Evolutionary conservation across 2,329 filamentous ascomycete species (phyloP), one percentile per base, ranked within the genome.

Genomic region (Ilyonectria destructans): DNA sequence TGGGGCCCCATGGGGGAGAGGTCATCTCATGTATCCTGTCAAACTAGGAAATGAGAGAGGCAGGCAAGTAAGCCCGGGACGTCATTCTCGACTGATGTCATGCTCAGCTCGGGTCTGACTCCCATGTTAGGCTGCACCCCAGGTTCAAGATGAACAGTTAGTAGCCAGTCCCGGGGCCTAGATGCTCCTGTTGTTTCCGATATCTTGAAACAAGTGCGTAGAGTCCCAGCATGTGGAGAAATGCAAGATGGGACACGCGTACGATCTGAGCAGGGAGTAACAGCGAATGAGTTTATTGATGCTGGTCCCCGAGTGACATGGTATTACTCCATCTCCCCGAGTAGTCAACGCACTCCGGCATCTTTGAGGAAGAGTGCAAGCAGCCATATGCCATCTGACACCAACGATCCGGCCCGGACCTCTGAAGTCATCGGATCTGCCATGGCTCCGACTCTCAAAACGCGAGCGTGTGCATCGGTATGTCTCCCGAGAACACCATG

Each of bases 61-160:
- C 17, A 58, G 51, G 43, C 49, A 35, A 49, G 49, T 45, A 43
- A 60, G 49, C 62, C 23, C 17, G 26, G 51, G 35, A 54, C 43
- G 52, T 66, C 63, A 62, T 62, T 35, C 45, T 66, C 58, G 51
- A 58, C 49, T 56, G 59, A 62, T 52, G 29, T 26, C 48, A 40
- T 54, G 48, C 51, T 48, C 59, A 48, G 40, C 29, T 35, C 49
- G 59, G 59, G 51, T n/a, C 15, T n/a, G 40, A 2, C 15, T 43
- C 40, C 15, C 5, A 43, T n/a, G 40, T 17, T 19, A n/a, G 40
- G 40, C n/a, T 43, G 40, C 40, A 43, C 15, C 40, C 40, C 15
- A 17, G n/a, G 8, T 43, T 43, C 6, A 8, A n/a, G 40, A 5
- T 40, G 13, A 6, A n/a, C 40, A 8, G 15, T n/a, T n/a, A n/a